These are phyloP conservation scores for Gossypioides kirkii DNA, from an alignment of 345 rosid species.

Conservation along the genomic window DNA sequence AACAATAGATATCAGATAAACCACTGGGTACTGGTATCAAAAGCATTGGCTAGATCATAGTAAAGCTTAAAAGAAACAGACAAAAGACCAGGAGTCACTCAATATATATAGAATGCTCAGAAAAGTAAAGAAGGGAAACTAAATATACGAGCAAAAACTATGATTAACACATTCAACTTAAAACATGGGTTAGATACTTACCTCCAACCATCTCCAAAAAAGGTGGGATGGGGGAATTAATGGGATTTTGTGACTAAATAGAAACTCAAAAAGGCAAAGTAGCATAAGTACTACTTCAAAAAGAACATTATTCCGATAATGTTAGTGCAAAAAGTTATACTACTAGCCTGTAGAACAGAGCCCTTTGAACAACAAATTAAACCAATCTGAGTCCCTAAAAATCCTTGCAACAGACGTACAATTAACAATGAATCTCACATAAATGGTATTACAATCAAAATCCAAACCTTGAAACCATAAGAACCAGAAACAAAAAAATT, in stretches of 20 bases:
- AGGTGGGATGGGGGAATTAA: background rate
- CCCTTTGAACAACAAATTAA: background rate
- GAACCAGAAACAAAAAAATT: background rate
- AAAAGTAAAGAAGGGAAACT: background rate
- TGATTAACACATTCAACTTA: background rate
- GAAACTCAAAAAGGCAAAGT: background rate
- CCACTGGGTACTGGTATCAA: background rate
- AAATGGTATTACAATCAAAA: background rate
- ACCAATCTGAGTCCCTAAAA: background rate
- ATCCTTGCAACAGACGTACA: background rate
- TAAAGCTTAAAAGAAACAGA: background rate
- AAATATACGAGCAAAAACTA: background rate
- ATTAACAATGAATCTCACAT: background rate
- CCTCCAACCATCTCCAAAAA: background rate
- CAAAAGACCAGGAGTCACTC: background rate
- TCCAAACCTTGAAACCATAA: background rate
- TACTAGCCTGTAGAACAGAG: background rate
- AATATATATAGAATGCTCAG: background rate
- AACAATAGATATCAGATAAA: slow-evolving; percentile 7
- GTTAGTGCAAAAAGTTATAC: background rate
- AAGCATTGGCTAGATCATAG: too few species aligned
- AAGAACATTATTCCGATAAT: background rate
- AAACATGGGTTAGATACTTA: background rate
- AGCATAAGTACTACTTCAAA: background rate
- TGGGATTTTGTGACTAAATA: background rate